Evolutionary conservation across 345 rosid genomes (phyloP), one percentile per base, ranked within the genome.

Genomic region (Cardamine chenopodiifolia): DNA sequence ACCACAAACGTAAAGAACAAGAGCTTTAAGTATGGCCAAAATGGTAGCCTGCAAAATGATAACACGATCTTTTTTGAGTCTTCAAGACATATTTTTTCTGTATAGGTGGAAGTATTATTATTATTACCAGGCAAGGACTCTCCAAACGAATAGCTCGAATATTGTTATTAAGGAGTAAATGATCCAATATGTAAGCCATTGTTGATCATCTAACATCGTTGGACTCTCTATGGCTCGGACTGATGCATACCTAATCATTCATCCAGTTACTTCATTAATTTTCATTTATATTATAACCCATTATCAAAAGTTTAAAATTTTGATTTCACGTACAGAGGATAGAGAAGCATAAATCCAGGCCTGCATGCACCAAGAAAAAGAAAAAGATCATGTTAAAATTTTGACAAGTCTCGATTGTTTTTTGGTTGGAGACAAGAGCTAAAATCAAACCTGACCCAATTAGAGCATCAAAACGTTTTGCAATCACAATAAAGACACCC

Each of bases 161-260:
- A 94, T 77, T 61, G 96, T 84, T 26, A 84, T 82, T 59, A 94
- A 77, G 12, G 98, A 94, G 92, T 91, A 89, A 4, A 91, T 81
- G 18, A 93, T 90, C 98, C 98, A 93, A 70, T 93, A 93, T 3
- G 98, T 94, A 20, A 94, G 86, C 98, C 97, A 94, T 72, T 94
- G 97, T 57, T 90, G 98, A 65, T 94, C 97, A 62, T 91, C 98
- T 29, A 87, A 72, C 48, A 83, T 50, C 10, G 97, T 83, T 42
- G 97, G 98, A 64, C 90, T 91, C 80, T 90, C 98, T 11, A 94
- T 91, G 23, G 98, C 98, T 78, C 95, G 77, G 71, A 94, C 23
- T 9, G 97, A 91, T 34, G 97, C 97, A 72, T 87, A 93, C 81
- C 97, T 93, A 82, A 42, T 40, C 66, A 40, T 26, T 32, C 44